Conservation (phyloP, 2,329 filamentous ascomycete species). For the Ophiostoma populinum region DNA sequence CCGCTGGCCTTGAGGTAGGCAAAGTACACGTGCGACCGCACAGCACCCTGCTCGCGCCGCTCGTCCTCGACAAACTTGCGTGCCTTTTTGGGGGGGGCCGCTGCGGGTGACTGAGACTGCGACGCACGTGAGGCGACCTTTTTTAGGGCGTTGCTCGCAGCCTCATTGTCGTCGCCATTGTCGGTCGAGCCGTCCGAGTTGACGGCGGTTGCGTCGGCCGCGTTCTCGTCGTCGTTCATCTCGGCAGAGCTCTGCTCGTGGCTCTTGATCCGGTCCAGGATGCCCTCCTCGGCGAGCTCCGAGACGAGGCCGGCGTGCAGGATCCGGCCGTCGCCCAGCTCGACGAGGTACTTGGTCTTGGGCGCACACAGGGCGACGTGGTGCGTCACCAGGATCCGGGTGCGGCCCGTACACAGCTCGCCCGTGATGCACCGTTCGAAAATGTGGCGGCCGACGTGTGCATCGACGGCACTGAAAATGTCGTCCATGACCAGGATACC, state of each 20-base stretch:
- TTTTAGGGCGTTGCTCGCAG: conserved; percentile 19
- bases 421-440: conserved; percentile 62
- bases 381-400: conserved; percentile 65
- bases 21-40: conserved; percentile 49
- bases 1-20: conserved; percentile 52
- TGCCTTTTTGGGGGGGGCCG: conserved; percentile 27
- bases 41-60: conserved; percentile 49
- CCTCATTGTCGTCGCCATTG: conserved; percentile 22
- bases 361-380: conserved; percentile 56
- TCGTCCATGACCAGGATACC: conserved; percentile 66
- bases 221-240: conserved; percentile 27
- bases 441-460: conserved; percentile 63
- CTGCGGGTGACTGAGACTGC: conserved; percentile 1
- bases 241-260: conserved; percentile 32
- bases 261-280: conserved; percentile 37
- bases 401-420: conserved; percentile 49
- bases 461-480: conserved; percentile 69
- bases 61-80: conserved; percentile 67
- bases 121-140: conserved; percentile 8
- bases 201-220: conserved; percentile 25
- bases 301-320: conserved; percentile 46
- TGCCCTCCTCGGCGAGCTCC: conserved; percentile 42
- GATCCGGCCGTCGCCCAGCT: conserved; percentile 51
- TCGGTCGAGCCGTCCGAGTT: conserved; percentile 27
- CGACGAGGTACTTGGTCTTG: conserved; percentile 55